Evolutionary conservation across 1,284 basidiomycete species (phyloP), one percentile per base, ranked within the genome.

Genomic region (Tausonia pullulans): DNA sequence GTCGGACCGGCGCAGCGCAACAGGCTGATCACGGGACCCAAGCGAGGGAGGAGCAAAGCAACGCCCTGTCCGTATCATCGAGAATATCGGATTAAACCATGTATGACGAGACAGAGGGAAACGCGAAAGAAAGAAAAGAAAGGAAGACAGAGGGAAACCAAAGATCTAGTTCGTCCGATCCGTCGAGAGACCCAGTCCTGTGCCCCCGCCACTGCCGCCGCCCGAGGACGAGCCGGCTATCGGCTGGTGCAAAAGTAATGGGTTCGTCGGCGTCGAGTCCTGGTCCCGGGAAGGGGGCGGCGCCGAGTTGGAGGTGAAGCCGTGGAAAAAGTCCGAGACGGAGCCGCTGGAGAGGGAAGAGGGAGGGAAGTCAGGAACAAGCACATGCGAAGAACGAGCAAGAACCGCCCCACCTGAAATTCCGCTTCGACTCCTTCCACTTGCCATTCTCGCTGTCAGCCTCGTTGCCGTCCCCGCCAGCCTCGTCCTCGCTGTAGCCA

Each of bases 371-470:
- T 27, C 40, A 14, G 44, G n/a, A 16, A 4, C 3, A 43, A 5
- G n/a, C 0, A 2, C 58, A 13, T 14, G 10, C 4, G 10, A 4
- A 10, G 6, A 40, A 5, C 61, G n/a, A 43, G 3, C 40, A 16
- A 43, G 39, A 10, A 5, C 11, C 27, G 56, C 39, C 75, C 68
- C 61, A 76, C 76, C 74, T 73, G 61, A 77, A 76, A 52, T 74
- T 75, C 52, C 73, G 67, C 16, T 70, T 68, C 46, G 70, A 60
- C 67, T 48, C 59, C 58, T 77, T 76, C 53, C 72, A 71, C 69
- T 78, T 77, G 49, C 74, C 75, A 68, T 73, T 76, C 71, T 75
- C 75, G 68, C 72, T 74, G 49, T 72, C 75, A 5, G 66, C 71
- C 62, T 74, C 51, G 5, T 7, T 4, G 41, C 45, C 27, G 44